A percentile compares a stretch with the other conserved stretches of the same genome.
These are phyloP conservation scores for Suillus fuscotomentosus DNA, from an alignment of 768 basidiomycete species.

Conservation along the genomic window DNA sequence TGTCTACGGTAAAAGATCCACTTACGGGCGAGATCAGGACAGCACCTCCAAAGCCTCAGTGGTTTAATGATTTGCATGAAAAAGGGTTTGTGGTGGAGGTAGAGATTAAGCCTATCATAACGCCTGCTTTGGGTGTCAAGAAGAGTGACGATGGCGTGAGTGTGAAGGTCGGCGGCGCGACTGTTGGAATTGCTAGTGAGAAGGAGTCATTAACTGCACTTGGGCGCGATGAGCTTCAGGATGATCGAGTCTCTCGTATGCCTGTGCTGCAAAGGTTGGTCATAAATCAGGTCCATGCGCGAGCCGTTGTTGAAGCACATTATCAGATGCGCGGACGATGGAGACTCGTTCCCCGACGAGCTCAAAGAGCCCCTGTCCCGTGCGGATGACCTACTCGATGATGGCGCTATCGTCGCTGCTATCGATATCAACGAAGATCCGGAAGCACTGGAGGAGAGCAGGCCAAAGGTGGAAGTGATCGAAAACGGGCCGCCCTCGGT, in stretches of 20 bases:
- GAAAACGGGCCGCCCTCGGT: constrained; percentile 22
- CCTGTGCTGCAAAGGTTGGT: constrained; percentile 57
- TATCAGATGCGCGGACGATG: constrained; percentile 51
- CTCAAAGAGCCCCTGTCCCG: constrained; percentile 60
- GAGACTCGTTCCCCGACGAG: constrained; percentile 58
- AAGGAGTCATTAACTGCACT: constrained; percentile 73
- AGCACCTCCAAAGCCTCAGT: constrained; percentile 63
- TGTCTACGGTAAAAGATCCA: constrained; percentile 77
- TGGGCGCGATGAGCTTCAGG: constrained; percentile 75
- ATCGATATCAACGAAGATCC: constrained; percentile 15
- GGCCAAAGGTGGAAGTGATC: constrained; percentile 16
- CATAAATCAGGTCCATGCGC: background rate
- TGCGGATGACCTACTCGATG: constrained; percentile 57
- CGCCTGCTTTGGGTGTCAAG: constrained; percentile 13
- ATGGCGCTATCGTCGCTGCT: constrained; percentile 19
- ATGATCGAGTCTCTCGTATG: constrained; percentile 67
- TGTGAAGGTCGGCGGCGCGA: constrained; percentile 36
- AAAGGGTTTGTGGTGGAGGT: constrained; percentile 57
- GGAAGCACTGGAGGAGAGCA: constrained; percentile 17
- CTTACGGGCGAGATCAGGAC: constrained; percentile 66
- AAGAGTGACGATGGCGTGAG: constrained; percentile 11
- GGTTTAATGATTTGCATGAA: constrained; percentile 68
- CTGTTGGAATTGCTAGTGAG: constrained; percentile 56
- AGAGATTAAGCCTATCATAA: constrained; percentile 48
- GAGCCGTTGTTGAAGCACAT: constrained; percentile 8